Percentiles rank a stretch among this genome's conserved stretches.
Evolutionary conservation across 176 grass and related monocot species (phyloP).

Genomic region (Zizania latifolia): DNA sequence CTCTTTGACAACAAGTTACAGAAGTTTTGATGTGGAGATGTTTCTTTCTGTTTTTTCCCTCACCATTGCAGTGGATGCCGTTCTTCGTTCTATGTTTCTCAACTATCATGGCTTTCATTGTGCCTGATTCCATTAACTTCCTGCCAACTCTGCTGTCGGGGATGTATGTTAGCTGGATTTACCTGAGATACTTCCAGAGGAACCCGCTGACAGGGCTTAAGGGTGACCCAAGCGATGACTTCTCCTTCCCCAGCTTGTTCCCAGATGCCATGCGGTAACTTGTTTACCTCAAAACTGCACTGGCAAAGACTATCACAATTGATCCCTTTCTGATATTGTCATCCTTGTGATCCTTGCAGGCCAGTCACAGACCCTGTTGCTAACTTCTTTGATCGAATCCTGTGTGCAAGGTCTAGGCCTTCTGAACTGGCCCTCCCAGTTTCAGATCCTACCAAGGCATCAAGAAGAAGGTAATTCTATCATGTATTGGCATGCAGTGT

Average conservation of each 20-base stretch:
- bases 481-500: not conserved
- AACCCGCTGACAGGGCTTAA: conserved; percentile 84
- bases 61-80: conserved; percentile 77
- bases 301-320: not conserved
- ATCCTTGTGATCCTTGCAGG: conserved; percentile 34
- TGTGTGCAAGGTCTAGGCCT: conserved; percentile 73
- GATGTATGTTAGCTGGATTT: conserved; percentile 94
- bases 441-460: conserved; percentile 69
- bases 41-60: not conserved
- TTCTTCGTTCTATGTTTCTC: conserved; percentile 81
- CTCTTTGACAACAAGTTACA: not conserved
- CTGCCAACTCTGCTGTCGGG: conserved; percentile 85
- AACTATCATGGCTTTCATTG: conserved; percentile 75
- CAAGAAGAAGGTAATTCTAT: conserved; percentile 62
- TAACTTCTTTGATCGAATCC: conserved; percentile 60
- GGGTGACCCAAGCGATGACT: conserved; percentile 93
- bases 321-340: not conserved
- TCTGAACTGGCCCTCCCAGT: conserved; percentile 63
- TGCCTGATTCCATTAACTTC: conserved; percentile 86
- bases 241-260: conserved; percentile 92
- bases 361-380: conserved; percentile 84
- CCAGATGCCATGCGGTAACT: conserved; percentile 85
- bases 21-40: not conserved
- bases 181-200: conserved; percentile 94
- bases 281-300: not conserved